Conservation (phyloP, 208 protist species). For the Acanthamoeba triangularis region DNA sequence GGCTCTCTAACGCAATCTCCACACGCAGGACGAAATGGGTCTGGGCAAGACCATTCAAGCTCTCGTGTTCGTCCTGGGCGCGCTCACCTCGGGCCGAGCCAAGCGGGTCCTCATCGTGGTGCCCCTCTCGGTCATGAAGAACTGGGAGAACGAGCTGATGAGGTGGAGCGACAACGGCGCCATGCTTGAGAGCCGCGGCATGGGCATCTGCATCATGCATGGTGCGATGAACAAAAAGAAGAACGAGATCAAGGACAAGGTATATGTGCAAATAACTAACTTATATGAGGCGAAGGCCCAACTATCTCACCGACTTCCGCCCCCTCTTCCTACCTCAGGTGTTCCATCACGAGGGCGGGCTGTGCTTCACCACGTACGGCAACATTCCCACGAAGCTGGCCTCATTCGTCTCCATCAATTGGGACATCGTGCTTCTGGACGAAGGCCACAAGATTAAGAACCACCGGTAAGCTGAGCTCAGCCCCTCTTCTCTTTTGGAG, state of each 20-base stretch:
- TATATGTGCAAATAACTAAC: too few relatives aligned
- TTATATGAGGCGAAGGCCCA: too few relatives aligned
- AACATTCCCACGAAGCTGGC: conserved; percentile 59
- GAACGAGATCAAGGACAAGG: conserved; percentile 53
- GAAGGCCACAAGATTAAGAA: conserved; percentile 90
- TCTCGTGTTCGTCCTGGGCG: conserved; percentile 39
- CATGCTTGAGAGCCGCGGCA: conserved; percentile 16
- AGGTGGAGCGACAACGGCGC: conserved; percentile 61
- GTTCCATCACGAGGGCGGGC: conserved; percentile 34
- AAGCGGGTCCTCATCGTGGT: conserved; percentile 56
- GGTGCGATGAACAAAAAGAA: conserved; percentile 69
- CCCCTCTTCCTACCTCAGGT: neutral
- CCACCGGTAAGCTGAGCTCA: neutral
- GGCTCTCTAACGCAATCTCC: too few relatives aligned
- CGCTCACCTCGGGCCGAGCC: conserved; percentile 19
- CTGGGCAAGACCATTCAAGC: conserved; percentile 75
- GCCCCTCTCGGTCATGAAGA: conserved; percentile 62
- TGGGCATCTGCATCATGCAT: conserved; percentile 64
- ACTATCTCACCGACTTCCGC: neutral
- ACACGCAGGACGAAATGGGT: conserved; percentile 71
- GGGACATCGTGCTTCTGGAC: conserved; percentile 87
- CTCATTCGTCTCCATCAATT: conserved; percentile 37
- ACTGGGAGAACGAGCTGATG: conserved; percentile 73
- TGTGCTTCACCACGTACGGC: conserved; percentile 75
- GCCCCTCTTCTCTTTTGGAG: neutral